Percentiles rank a stretch among this genome's conserved stretches.
Evolutionary conservation across 192 early-diverging fungal species (phyloP).

Genomic region (Podila verticillata): DNA sequence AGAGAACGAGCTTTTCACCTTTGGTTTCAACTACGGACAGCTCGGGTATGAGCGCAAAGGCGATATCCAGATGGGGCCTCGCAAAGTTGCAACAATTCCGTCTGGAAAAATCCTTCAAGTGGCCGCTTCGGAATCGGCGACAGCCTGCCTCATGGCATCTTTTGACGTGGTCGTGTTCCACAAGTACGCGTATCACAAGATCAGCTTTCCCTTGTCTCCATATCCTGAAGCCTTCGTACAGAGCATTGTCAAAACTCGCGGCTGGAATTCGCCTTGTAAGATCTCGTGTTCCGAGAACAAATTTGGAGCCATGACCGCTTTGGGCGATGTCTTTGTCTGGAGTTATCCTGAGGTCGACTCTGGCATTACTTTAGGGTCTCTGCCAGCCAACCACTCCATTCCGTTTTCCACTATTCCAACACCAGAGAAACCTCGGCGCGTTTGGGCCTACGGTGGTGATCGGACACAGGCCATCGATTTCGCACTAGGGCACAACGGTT

Average conservation of each 20-base stretch:
- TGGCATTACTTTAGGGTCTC: constrained; percentile 30
- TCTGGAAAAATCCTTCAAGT: constrained; percentile 63
- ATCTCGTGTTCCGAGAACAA: constrained; percentile 47
- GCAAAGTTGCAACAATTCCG: constrained; percentile 70
- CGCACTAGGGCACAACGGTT: constrained; percentile 74
- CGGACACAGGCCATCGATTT: constrained; percentile 64
- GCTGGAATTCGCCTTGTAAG: constrained; percentile 22
- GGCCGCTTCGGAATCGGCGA: constrained; percentile 72
- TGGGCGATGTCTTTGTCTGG: constrained; percentile 45
- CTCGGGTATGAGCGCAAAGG: constrained; percentile 63
- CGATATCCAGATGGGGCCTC: constrained; percentile 60
- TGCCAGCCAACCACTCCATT: constrained; percentile 29
- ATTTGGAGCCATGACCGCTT: constrained; percentile 33
- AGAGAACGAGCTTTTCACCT: constrained; percentile 66
- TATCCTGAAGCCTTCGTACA: constrained; percentile 25
- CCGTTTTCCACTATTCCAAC: constrained; percentile 5
- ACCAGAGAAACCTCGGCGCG: constrained; percentile 54
- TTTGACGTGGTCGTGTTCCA: constrained; percentile 70
- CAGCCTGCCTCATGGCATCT: constrained; percentile 64
- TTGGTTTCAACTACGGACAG: constrained; percentile 80
- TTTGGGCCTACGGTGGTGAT: constrained; percentile 65
- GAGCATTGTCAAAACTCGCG: not conserved
- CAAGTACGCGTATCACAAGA: constrained; percentile 59
- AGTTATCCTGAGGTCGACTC: constrained; percentile 43
- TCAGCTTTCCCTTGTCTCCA: constrained; percentile 40